Percentiles rank a stretch among this genome's conserved stretches.
These are phyloP conservation scores for Pharnaceum exiguum DNA, from an alignment of 148 eudicot genomes.

Conservation along the genomic window DNA sequence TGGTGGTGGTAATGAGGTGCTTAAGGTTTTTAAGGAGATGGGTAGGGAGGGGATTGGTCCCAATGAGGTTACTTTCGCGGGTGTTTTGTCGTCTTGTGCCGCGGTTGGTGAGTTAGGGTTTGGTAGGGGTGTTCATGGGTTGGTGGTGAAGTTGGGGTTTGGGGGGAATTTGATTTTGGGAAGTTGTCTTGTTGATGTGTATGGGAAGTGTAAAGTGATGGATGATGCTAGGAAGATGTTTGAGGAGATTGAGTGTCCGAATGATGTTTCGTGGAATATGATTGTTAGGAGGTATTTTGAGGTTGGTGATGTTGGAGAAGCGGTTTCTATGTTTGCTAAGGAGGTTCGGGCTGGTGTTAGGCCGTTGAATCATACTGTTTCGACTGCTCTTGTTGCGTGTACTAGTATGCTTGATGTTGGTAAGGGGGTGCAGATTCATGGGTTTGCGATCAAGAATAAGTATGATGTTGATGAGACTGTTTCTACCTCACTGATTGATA, in stretches of 20 bases:
- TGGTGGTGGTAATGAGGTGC: constrained; percentile 31
- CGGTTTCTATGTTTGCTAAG: constrained; percentile 46
- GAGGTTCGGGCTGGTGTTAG: constrained; percentile 32
- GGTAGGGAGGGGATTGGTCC: constrained; percentile 29
- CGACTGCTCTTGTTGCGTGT: constrained; percentile 69
- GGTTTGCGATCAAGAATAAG: constrained; percentile 39
- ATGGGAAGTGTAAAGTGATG: constrained; percentile 64
- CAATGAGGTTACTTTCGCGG: constrained; percentile 60
- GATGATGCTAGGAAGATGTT: constrained; percentile 68
- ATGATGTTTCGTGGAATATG: constrained; percentile 79
- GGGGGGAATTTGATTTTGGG: constrained; percentile 58
- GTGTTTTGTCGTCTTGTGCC: constrained; percentile 57
- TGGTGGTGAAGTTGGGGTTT: constrained; percentile 47
- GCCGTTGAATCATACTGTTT: constrained; percentile 51
- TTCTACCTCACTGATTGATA: constrained; percentile 46
- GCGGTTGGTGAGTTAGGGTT: constrained; percentile 38
- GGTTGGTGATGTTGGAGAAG: constrained; percentile 37
- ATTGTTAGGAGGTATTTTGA: constrained; percentile 76
- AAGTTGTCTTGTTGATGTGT: constrained; percentile 70
- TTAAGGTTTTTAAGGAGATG: constrained; percentile 46
- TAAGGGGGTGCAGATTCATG: constrained; percentile 69
- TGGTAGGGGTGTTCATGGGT: constrained; percentile 53
- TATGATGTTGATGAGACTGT: constrained; percentile 49
- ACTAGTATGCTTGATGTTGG: constrained; percentile 35
- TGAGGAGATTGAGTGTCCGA: constrained; percentile 53